Evolutionary conservation across 495 filamentous ascomycete species (phyloP).

Genomic region (Sordaria brevicollis): DNA sequence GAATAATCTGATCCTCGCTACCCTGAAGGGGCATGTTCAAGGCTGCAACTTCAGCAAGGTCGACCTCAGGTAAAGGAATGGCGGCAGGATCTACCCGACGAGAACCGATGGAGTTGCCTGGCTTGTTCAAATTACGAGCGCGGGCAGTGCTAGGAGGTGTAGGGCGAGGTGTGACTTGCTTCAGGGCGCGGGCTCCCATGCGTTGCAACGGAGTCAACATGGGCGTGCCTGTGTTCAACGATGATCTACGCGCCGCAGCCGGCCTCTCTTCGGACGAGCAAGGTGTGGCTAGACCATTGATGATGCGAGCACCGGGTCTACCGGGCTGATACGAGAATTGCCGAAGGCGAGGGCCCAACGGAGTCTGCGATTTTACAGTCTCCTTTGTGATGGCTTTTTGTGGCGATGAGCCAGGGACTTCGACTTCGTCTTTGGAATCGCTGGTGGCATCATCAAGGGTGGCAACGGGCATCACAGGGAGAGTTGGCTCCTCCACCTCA

Average conservation of each 20-base stretch:
- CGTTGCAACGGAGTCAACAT: constrained; percentile 36
- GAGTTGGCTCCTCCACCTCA: neutral
- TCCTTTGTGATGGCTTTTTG: neutral
- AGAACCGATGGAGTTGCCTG: constrained; percentile 10
- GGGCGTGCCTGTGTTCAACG: constrained; percentile 10
- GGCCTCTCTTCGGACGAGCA: constrained; percentile 19
- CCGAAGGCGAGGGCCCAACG: constrained; percentile 6
- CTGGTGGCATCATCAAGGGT: neutral
- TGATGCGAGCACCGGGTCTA: constrained; percentile 9
- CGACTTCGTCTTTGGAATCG: constrained; percentile 8
- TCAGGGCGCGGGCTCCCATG: constrained; percentile 33
- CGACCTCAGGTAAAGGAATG: constrained; percentile 31
- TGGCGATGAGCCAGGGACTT: constrained; percentile 21
- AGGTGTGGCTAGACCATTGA: constrained; percentile 22
- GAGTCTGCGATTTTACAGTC: constrained; percentile 4
- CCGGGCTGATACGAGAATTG: constrained; percentile 16
- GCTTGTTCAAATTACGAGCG: constrained; percentile 24
- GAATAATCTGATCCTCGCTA: constrained; percentile 68
- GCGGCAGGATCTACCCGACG: constrained; percentile 30
- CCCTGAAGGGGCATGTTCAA: constrained; percentile 35
- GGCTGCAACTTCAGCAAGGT: constrained; percentile 28
- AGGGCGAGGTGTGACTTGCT: constrained; percentile 16
- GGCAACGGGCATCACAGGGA: neutral
- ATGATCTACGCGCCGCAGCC: constrained; percentile 16
- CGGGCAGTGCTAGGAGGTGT: constrained; percentile 22